Evolutionary conservation across 1,139 yeast genomes (phyloP), one percentile per base, ranked within the genome.

Genomic region (Yamadazyma sp.): DNA sequence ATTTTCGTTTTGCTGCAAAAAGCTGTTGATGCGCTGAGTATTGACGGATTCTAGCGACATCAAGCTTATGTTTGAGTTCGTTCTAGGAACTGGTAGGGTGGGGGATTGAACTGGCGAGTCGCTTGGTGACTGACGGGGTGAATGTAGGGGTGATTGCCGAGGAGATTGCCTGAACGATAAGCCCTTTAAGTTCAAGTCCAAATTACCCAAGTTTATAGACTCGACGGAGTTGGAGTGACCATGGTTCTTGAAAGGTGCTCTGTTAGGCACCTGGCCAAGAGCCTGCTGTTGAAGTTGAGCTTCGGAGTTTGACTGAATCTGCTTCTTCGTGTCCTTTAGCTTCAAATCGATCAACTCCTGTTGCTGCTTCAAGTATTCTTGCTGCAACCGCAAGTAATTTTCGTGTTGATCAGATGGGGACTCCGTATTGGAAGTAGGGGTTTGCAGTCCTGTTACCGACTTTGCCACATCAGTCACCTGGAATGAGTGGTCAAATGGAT

Each of bases 401-500:
- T 67, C 70, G 46, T 68, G 75, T 33, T 63, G 50, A 46, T 52
- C 14, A n/a, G 39, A 16, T 15, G 46, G 33, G 15, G 32, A 33
- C 3, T 37, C 26, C 18, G 37, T 23, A 9, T 32, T 31, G 14
- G 38, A 28, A 13, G 33, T 32, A 14, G 45, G 24, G 27, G 37
- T 13, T 31, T 38, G 28, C 29, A 35, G 22, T 21, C 29, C 16
- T 2, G 35, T 32, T 3, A 9, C 26, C 3, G 35, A 21, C 16
- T 17, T 26, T 11, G 18, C 13, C 6, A 22, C 31, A 9, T 20
- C 30, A 15, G 31, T 21, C 15, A 18, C 26, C 25, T 18, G 45
- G 34, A 67, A 66, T 1, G 62, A 54, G 20, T 53, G 56, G 26
- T 69, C 76, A 45, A 70, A 70, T 39, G 75, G 74, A 46, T 70